Evolutionary conservation across 495 filamentous ascomycete genomes (phyloP).

Genomic region (Pyronema domesticum): DNA sequence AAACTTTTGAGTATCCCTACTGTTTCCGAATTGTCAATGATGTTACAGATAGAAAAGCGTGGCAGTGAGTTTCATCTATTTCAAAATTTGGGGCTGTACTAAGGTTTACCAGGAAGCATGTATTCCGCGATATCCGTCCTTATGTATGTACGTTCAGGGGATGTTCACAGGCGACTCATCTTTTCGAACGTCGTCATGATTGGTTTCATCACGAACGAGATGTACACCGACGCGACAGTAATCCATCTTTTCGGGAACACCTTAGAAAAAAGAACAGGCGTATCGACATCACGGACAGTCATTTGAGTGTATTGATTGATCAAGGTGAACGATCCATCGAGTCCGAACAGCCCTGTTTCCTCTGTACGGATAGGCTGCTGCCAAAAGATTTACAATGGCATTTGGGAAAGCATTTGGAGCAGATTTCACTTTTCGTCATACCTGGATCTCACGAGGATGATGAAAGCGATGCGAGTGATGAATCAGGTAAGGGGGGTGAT

Average conservation of each 20-base stretch:
- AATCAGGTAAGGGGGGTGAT: too few species aligned
- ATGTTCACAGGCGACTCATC: slow-evolving; percentile 7
- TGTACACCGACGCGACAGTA: slow-evolving; percentile 14
- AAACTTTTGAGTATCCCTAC: slow-evolving; percentile 17
- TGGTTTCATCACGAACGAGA: slow-evolving; percentile 19
- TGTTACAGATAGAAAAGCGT: not conserved
- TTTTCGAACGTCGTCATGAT: slow-evolving; percentile 17
- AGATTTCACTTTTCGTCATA: slow-evolving; percentile 11
- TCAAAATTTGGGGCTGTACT: not conserved
- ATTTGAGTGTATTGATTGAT: slow-evolving; percentile 6
- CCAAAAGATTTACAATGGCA: slow-evolving; percentile 6
- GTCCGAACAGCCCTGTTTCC: slow-evolving; percentile 3
- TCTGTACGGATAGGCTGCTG: slow-evolving; percentile 3
- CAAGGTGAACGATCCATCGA: slow-evolving; percentile 10
- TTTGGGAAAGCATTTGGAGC: slow-evolving; percentile 16
- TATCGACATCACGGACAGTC: slow-evolving; percentile 1
- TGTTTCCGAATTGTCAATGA: slow-evolving; percentile 10
- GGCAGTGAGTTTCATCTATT: slow-evolving; percentile 11
- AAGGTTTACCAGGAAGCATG: slow-evolving; percentile 12
- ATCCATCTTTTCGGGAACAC: slow-evolving; percentile 3
- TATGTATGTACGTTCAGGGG: slow-evolving; percentile 20
- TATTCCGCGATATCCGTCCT: slow-evolving; percentile 19
- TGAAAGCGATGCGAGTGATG: not conserved
- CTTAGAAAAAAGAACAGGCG: slow-evolving; percentile 3
- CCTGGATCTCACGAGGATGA: not conserved